Evolutionary conservation across 1,284 basidiomycete species (phyloP).

Genomic region (Malassezia nana): DNA sequence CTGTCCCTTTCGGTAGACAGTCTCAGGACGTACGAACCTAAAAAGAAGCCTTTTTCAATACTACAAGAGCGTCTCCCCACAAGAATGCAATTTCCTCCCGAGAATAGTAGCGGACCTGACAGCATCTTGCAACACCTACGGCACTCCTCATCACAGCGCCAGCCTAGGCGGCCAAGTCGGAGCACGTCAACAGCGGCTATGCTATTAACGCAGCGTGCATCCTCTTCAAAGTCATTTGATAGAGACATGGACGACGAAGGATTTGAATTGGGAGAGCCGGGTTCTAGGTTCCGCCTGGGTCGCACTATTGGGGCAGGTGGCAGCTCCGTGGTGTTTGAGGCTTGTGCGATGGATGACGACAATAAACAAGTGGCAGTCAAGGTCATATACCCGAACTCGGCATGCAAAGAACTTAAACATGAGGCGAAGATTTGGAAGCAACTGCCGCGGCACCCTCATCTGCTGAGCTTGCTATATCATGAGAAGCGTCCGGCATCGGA

Average conservation of each 20-base stretch:
- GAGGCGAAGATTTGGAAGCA: conserved; percentile 2
- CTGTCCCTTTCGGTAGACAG: neutral
- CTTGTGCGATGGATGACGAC: neutral
- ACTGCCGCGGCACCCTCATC: conserved; percentile 8
- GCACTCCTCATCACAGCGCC: neutral
- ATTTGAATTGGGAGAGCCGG: conserved; percentile 2
- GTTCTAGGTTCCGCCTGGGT: neutral
- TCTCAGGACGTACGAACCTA: neutral
- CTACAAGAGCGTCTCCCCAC: neutral
- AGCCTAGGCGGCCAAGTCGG: neutral
- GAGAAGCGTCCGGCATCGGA: neutral
- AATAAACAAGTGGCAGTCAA: conserved; percentile 5
- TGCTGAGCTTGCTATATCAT: neutral
- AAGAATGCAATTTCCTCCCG: neutral
- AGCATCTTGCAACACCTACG: conserved; percentile 1
- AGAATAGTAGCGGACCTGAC: neutral
- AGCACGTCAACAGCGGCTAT: neutral
- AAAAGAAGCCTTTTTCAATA: neutral
- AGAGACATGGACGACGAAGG: conserved; percentile 3
- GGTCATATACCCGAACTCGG: neutral
- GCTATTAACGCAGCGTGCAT: neutral
- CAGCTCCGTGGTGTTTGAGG: conserved; percentile 1
- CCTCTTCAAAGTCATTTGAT: neutral
- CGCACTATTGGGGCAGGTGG: conserved; percentile 8
- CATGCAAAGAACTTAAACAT: neutral